Evolutionary conservation across 192 early-diverging fungal species (phyloP).

Genomic region (Entomortierella beljakovae): DNA sequence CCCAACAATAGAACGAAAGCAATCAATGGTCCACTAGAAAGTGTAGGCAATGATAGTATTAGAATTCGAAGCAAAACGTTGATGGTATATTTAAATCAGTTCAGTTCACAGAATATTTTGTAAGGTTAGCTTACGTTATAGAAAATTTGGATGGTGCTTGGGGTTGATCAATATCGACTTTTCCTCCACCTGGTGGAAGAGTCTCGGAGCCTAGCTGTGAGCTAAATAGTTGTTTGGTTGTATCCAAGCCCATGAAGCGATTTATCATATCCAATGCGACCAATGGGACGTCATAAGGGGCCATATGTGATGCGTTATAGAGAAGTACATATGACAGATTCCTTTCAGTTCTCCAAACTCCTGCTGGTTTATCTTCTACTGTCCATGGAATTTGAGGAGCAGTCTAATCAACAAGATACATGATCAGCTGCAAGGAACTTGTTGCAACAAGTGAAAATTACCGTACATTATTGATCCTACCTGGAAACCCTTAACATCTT

Average conservation of each 20-base stretch:
- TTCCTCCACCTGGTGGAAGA: conserved; percentile 19
- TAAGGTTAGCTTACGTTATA: conserved; percentile 38
- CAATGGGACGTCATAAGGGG: conserved; percentile 88
- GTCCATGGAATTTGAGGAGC: conserved; percentile 59
- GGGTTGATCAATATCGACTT: conserved; percentile 44
- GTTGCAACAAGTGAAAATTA: too few relatives aligned
- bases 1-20: conserved; percentile 35
- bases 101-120: too few relatives aligned
- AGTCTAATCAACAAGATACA: conserved; percentile 29
- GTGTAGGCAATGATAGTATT: neutral
- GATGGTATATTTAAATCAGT: neutral
- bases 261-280: conserved; percentile 89
- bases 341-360: conserved; percentile 57
- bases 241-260: conserved; percentile 74
- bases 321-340: conserved; percentile 87
- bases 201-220: conserved; percentile 10
- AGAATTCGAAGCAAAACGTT: conserved; percentile 4
- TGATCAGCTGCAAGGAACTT: too few relatives aligned
- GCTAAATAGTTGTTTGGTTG: conserved; percentile 16
- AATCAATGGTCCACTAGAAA: conserved; percentile 49
- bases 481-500: conserved; percentile 67
- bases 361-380: conserved; percentile 55
- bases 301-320: conserved; percentile 90
- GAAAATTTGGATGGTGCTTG: neutral
- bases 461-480: too few relatives aligned